These are phyloP conservation scores for Endoconidiophora laricicola DNA, from an alignment of 2,329 filamentous ascomycete genomes.

Conservation along the genomic window DNA sequence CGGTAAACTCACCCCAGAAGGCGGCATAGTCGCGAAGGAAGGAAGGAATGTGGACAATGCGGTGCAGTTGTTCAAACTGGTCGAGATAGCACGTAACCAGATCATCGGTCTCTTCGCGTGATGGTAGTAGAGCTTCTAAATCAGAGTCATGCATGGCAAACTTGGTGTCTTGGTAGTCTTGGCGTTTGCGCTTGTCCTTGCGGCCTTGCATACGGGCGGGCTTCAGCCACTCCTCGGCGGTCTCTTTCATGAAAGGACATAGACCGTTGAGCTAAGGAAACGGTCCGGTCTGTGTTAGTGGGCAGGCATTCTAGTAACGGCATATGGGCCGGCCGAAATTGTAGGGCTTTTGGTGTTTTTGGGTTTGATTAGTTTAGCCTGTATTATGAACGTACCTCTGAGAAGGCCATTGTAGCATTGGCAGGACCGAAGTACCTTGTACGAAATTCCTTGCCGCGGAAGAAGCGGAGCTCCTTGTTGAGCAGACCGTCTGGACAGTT, in stretches of 20 bases:
- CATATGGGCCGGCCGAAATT: too few relatives aligned
- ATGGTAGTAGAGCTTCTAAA: conserved; percentile 34
- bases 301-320: not conserved
- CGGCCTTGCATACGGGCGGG: conserved; percentile 38
- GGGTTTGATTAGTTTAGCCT: not conserved
- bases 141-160: conserved; percentile 31
- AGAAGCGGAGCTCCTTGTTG: conserved; percentile 38
- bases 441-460: conserved; percentile 41
- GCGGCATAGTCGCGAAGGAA: conserved; percentile 38
- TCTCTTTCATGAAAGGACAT: conserved; percentile 45
- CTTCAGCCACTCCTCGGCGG: conserved; percentile 42
- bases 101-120: conserved; percentile 31
- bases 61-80: conserved; percentile 38
- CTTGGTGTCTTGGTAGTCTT: conserved; percentile 33
- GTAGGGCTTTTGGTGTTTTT: too few relatives aligned
- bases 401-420: conserved; percentile 43
- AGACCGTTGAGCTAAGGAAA: conserved; percentile 30
- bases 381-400: conserved; percentile 24
- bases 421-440: conserved; percentile 44
- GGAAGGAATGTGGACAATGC: conserved; percentile 42
- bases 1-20: conserved; percentile 33
- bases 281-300: too few relatives aligned
- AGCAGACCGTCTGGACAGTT: conserved; percentile 20
- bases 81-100: conserved; percentile 34
- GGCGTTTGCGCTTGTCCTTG: conserved; percentile 38